These are phyloP conservation scores for Boletus huronensis DNA, from an alignment of 768 basidiomycete species.

Conservation along the genomic window DNA sequence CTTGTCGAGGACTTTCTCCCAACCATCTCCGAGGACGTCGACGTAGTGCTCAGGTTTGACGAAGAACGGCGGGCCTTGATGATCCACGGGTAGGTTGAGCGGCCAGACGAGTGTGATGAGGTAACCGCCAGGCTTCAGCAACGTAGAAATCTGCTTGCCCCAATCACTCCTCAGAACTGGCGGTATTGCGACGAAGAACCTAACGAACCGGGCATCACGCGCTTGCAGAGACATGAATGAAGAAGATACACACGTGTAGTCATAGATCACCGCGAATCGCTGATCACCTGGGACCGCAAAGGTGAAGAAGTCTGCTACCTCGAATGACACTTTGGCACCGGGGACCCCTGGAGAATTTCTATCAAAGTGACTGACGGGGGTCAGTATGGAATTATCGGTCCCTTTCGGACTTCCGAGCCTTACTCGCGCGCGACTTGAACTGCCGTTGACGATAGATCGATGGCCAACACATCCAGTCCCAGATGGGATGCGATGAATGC, in stretches of 20 bases:
- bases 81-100: constrained; percentile 40
- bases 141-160: constrained; percentile 52
- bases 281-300: constrained; percentile 9
- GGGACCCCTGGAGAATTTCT: background rate
- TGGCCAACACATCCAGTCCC: constrained; percentile 13
- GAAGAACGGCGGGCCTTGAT: constrained; percentile 62
- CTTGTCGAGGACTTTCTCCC: constrained; percentile 47
- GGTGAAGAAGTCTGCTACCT: constrained; percentile 19
- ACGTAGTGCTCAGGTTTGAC: constrained; percentile 56
- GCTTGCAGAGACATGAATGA: background rate
- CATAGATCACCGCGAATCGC: constrained; percentile 17
- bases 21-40: constrained; percentile 45
- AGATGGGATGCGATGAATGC: constrained; percentile 15
- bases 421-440: constrained; percentile 19
- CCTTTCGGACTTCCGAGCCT: background rate
- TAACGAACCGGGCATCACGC: background rate
- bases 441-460: constrained; percentile 19
- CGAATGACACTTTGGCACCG: constrained; percentile 10
- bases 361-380: background rate
- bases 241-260: constrained; percentile 10
- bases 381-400: background rate
- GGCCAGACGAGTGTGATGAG: constrained; percentile 62
- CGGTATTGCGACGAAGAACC: constrained; percentile 66
- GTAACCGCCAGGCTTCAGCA: constrained; percentile 61
- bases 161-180: constrained; percentile 50